These are phyloP conservation scores for Beta vulgaris DNA, from an alignment of 148 eudicot genomes.

Conservation along the genomic window DNA sequence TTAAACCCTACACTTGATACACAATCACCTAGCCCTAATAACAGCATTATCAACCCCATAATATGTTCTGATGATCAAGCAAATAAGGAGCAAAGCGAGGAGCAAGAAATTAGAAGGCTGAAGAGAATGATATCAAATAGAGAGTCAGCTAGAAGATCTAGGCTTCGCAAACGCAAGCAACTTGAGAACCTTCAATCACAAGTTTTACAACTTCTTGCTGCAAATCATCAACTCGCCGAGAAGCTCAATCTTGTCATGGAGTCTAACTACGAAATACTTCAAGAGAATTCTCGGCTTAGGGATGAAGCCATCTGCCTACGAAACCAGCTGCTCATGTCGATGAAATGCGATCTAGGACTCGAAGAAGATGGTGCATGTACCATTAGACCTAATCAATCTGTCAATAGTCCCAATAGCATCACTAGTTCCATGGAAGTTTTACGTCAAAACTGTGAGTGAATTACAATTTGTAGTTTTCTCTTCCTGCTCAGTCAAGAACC, in stretches of 20 bases:
- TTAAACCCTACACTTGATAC: conserved; percentile 27
- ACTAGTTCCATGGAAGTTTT: conserved; percentile 11
- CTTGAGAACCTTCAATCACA: conserved; percentile 38
- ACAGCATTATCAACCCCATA: not conserved
- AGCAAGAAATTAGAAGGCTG: conserved; percentile 27
- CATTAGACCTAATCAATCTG: not conserved
- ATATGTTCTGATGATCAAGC: not conserved
- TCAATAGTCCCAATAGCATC: conserved; percentile 3
- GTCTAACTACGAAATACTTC: conserved; percentile 37
- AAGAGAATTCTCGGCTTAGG: conserved; percentile 39
- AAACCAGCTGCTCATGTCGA: conserved; percentile 30
- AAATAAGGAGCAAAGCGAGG: conserved; percentile 21
- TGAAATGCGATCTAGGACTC: conserved; percentile 23
- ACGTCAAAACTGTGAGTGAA: not conserved
- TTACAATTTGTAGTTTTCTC: not conserved
- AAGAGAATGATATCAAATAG: conserved; percentile 42
- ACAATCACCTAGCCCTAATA: conserved; percentile 20
- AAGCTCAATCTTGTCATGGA: conserved; percentile 39
- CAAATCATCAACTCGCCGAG: conserved; percentile 41
- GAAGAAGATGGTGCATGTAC: not conserved
- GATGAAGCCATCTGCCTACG: conserved; percentile 29
- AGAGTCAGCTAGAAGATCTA: conserved; percentile 48
- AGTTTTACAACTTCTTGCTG: conserved; percentile 31
- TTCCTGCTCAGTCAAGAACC: not conserved
- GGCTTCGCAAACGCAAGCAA: conserved; percentile 38